Conservation (phyloP, 768 basidiomycete genomes). For the Mycena metata region DNA sequence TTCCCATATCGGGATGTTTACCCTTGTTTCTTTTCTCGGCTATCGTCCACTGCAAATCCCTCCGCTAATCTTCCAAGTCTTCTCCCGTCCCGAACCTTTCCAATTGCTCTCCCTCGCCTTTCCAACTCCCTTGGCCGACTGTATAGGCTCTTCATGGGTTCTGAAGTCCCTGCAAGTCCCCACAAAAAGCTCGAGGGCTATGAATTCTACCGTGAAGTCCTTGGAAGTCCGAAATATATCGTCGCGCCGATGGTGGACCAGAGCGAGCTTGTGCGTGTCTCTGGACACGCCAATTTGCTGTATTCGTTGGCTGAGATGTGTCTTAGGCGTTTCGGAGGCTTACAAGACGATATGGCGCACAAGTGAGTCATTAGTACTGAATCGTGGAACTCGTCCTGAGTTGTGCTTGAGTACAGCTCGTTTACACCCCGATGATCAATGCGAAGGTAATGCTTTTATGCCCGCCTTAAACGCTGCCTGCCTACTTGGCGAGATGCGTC, state of each 20-base stretch:
- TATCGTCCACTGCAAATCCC: no score
- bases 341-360: slow-evolving; percentile 85
- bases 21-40: not conserved
- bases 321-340: slow-evolving; percentile 89
- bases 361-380: slow-evolving; percentile 59
- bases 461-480: not conserved
- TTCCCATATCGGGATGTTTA: not conserved
- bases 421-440: slow-evolving; percentile 99
- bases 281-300: not conserved
- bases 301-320: not conserved
- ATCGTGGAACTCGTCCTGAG: slow-evolving; percentile 35
- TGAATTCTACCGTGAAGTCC: slow-evolving; percentile 82
- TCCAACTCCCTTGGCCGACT: slow-evolving; percentile 5
- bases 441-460: slow-evolving; percentile 70
- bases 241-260: slow-evolving; percentile 99
- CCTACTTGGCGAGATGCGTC: no score
- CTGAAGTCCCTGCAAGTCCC: not conserved
- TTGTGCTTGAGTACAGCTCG: slow-evolving; percentile 62
- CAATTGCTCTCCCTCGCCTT: slow-evolving; percentile 22
- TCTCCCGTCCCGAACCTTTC: not conserved
- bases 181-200: slow-evolving; percentile 75
- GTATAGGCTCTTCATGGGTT: slow-evolving; percentile 8
- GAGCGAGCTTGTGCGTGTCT: slow-evolving; percentile 85
- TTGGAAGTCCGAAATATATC: slow-evolving; percentile 89
- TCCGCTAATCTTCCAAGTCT: slow-evolving; percentile 1